Evolutionary conservation across 257 asterid genomes (phyloP), one percentile per base, ranked within the genome.

Genomic region (Leonotis leonurus): DNA sequence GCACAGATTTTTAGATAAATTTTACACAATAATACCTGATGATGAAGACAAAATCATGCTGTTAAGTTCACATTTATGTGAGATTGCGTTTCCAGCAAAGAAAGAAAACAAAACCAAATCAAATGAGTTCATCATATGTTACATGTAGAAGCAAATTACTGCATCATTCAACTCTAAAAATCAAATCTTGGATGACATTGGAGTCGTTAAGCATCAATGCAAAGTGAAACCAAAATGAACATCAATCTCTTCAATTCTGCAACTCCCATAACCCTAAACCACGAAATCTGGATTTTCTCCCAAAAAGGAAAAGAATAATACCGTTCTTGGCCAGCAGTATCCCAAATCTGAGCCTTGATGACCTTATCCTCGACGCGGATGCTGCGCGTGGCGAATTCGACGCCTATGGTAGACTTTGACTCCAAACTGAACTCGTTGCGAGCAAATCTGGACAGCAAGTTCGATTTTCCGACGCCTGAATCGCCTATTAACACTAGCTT

Each of bases 271-370:
- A 33, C 39, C 39, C 39, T 33, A 8, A 33, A 33, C 39, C 5
- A 33, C 39, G 7, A 2, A 6, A 30, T 30, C 7, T 9, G 7
- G 7, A 4, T 33, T 12, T 8, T 6, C 13, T 33, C 39, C 12
- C 39, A 33, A 39, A 58, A 1, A 5, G 5, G 4, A 20, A 1
- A 8, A 46, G 14, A 24, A 63, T 1, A 40, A 51, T 57, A 81
- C 88, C 88, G 68, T 67, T 82, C 88, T 57, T 82, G 88, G n/a
- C 88, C 88, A 58, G 88, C 88, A 29, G 88, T 82, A 70, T 82
- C 88, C 88, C 88, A 82, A 76, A 82, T 82, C 85, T 82, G 88
- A 51, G 88, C 85, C 66, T 82, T 82, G 51, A 82, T 59, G 60
- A 82, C 65, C 81, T 78, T 82, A 71, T 76, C 83, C 52, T 82